Percentiles rank a stretch among this genome's conserved stretches.
phyloP scores from a whole-genome alignment of 176 grass and related monocot species.

The Cocos nucifera region DNA sequence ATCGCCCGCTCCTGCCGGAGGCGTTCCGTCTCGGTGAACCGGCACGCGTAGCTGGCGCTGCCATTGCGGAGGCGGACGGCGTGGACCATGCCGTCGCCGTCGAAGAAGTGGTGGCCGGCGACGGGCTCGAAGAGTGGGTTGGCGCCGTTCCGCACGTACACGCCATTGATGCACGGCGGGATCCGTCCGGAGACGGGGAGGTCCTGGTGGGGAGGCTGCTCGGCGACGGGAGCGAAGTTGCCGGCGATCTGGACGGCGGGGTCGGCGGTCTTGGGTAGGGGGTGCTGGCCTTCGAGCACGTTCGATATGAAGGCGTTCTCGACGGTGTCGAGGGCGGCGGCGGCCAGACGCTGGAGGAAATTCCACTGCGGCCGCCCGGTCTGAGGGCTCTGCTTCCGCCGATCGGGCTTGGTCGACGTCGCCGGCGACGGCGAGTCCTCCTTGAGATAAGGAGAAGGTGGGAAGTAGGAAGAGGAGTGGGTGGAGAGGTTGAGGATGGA shows the following conservation, averaged over 20 bases:
- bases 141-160: constrained; percentile 80
- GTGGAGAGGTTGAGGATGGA: background rate
- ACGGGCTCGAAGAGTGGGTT: constrained; percentile 62
- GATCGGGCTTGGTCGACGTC: background rate
- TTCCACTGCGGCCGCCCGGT: constrained; percentile 26
- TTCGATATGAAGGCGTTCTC: constrained; percentile 35
- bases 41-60: constrained; percentile 55
- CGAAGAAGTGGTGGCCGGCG: constrained; percentile 85
- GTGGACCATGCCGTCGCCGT: constrained; percentile 94
- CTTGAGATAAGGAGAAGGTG: too few relatives aligned
- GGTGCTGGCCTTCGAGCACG: constrained; percentile 42
- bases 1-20: constrained; percentile 51
- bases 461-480: too few relatives aligned
- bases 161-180: constrained; percentile 38
- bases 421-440: background rate
- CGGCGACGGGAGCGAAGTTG: constrained; percentile 70
- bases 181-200: constrained; percentile 39
- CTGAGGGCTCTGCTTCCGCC: background rate
- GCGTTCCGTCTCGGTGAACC: constrained; percentile 70
- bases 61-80: constrained; percentile 45
- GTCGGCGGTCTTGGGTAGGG: constrained; percentile 46
- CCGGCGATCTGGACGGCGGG: constrained; percentile 78
- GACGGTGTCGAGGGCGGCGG: constrained; percentile 40
- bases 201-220: constrained; percentile 12
- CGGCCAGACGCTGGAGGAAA: constrained; percentile 40